A percentile compares a stretch with the other conserved stretches of the same genome.
Evolutionary conservation across 1,284 basidiomycete species (phyloP).

Genomic region (Ceratobasidium sp.): DNA sequence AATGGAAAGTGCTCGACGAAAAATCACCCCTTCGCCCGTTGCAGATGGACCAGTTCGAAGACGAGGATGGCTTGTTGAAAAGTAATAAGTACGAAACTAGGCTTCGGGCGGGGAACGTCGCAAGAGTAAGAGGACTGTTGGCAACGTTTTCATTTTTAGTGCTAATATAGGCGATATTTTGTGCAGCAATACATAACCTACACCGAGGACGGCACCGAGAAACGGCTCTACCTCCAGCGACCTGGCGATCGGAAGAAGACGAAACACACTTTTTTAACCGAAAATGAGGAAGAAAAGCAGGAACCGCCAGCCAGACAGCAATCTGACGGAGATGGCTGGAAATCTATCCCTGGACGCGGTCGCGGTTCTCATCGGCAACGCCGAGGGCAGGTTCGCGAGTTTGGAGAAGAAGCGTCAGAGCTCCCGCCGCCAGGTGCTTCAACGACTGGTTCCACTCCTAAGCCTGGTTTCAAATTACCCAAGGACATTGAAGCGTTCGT

Average conservation of each 20-base stretch:
- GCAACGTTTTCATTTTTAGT: background rate
- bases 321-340: background rate
- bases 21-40: background rate
- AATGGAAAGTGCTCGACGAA: constrained; percentile 24
- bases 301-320: background rate
- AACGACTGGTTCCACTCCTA: background rate
- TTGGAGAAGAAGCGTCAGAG: background rate
- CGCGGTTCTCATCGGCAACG: background rate
- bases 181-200: constrained; percentile 24
- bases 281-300: constrained; percentile 10
- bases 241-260: background rate
- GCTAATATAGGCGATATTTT: background rate
- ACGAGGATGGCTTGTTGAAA: background rate
- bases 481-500: background rate
- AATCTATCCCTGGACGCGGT: background rate
- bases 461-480: background rate
- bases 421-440: background rate
- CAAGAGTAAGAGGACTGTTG: background rate
- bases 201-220: background rate
- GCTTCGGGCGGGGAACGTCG: constrained; percentile 12
- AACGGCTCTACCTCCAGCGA: constrained; percentile 10
- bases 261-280: background rate
- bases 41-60: background rate
- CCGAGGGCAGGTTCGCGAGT: constrained; percentile 6
- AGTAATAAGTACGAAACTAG: constrained; percentile 12